Conservation (phyloP, 1,284 basidiomycete genomes). For the Ustilago shanxiensis region DNA sequence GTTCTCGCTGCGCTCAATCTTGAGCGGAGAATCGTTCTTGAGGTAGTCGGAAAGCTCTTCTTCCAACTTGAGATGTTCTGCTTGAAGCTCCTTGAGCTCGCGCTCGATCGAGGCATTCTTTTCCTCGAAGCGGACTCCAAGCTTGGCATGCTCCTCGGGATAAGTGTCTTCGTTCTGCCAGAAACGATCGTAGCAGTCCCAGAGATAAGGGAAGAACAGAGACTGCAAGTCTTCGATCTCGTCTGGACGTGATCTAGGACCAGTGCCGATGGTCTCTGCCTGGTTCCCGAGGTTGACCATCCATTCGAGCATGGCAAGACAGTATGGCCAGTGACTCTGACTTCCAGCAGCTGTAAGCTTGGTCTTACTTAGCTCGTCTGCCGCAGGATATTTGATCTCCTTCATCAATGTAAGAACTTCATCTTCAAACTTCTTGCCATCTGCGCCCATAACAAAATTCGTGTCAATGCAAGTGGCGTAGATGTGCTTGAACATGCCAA, state of each 20-base stretch:
- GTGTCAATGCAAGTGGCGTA: conserved; percentile 63
- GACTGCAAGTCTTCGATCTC: conserved; percentile 63
- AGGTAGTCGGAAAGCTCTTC: conserved; percentile 49
- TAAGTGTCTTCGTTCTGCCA: conserved; percentile 69
- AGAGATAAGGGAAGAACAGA: conserved; percentile 67
- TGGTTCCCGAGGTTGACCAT: conserved; percentile 60
- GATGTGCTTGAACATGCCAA: conserved; percentile 67
- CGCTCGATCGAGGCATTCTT: conserved; percentile 56
- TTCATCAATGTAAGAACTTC: conserved; percentile 65
- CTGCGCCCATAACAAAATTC: conserved; percentile 60
- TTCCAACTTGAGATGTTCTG: conserved; percentile 53
- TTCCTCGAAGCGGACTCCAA: conserved; percentile 58
- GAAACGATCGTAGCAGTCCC: conserved; percentile 68
- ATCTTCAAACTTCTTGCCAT: conserved; percentile 66
- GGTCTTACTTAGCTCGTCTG: conserved; percentile 68
- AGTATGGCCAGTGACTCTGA: conserved; percentile 67
- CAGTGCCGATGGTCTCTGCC: conserved; percentile 53
- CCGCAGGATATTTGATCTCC: conserved; percentile 67
- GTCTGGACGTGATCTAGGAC: conserved; percentile 56
- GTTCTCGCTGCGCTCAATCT: conserved; percentile 57
- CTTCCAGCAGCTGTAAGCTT: conserved; percentile 67
- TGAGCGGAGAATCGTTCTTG: conserved; percentile 59
- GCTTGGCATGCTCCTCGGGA: conserved; percentile 64
- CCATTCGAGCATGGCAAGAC: conserved; percentile 69
- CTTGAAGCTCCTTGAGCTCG: conserved; percentile 52